These are phyloP conservation scores for Pyronema domesticum DNA, from an alignment of 495 filamentous ascomycete species.

Conservation along the genomic window DNA sequence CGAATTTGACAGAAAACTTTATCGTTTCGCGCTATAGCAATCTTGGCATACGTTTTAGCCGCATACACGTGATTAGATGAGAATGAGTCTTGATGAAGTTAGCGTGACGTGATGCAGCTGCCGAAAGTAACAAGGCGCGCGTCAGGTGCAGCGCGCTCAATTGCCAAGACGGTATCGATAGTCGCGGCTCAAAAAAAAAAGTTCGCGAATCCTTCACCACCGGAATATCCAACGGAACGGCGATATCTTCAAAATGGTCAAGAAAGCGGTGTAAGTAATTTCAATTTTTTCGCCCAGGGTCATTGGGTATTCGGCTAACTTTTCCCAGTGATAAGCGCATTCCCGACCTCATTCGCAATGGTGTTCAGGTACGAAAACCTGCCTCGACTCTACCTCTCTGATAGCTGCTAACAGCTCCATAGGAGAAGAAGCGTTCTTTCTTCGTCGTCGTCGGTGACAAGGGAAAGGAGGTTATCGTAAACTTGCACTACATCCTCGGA, in stretches of 20 bases:
- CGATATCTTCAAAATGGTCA: conserved; percentile 28
- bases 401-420: neutral
- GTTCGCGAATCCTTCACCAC: neutral
- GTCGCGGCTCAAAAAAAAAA: no score
- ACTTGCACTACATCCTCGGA: conserved; percentile 87
- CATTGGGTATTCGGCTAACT: neutral
- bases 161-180: no score
- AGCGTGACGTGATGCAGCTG: no score
- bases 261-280: conserved; percentile 39
- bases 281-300: neutral
- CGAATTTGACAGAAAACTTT: no score
- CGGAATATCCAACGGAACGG: neutral
- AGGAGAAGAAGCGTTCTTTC: conserved; percentile 92
- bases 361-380: conserved; percentile 40
- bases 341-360: conserved; percentile 88
- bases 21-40: no score
- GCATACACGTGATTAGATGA: no score
- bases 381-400: neutral
- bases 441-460: conserved; percentile 92
- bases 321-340: conserved; percentile 70
- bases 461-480: conserved; percentile 91
- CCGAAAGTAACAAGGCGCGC: no score
- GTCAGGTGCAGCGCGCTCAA: no score
- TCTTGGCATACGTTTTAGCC: no score
- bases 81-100: no score